phyloP scores from a whole-genome alignment of 139 green algal species.

The Picocystis salinarum region DNA sequence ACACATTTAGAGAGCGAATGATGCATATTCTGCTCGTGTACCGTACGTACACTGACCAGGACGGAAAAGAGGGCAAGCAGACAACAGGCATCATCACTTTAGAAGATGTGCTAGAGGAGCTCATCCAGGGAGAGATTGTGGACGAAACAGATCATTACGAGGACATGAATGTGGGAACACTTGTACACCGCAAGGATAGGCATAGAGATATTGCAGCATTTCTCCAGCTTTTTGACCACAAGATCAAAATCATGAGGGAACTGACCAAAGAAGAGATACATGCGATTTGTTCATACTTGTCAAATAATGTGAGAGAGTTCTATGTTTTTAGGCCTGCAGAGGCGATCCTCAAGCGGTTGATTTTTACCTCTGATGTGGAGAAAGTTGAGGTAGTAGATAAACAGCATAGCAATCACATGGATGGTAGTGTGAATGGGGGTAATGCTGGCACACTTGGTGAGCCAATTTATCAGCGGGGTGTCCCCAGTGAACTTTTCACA shows the following conservation, averaged over 20 bases:
- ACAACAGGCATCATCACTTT: constrained; percentile 39
- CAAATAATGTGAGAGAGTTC: constrained; percentile 14
- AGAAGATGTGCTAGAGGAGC: constrained; percentile 38
- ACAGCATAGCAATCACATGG: neutral
- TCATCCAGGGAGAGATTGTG: constrained; percentile 36
- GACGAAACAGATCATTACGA: constrained; percentile 34
- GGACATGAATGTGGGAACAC: constrained; percentile 7
- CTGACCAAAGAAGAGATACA: constrained; percentile 21
- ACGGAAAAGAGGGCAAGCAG: neutral
- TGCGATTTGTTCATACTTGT: constrained; percentile 27
- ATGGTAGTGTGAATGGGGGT: neutral
- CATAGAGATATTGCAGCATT: constrained; percentile 17
- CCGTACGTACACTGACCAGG: neutral
- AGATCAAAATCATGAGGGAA: constrained; percentile 6
- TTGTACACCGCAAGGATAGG: neutral
- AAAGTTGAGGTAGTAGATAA: constrained; percentile 2
- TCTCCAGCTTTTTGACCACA: constrained; percentile 29
- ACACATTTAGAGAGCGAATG: constrained; percentile 23
- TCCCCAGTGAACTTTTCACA: constrained; percentile 15
- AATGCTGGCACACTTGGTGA: neutral
- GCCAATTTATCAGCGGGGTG: neutral
- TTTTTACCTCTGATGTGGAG: too few species aligned
- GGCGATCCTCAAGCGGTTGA: constrained; percentile 9
- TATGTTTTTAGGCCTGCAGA: neutral
- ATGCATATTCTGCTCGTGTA: constrained; percentile 32